phyloP scores from a whole-genome alignment of 345 rosid genomes.

The Ceriops zippeliana region DNA sequence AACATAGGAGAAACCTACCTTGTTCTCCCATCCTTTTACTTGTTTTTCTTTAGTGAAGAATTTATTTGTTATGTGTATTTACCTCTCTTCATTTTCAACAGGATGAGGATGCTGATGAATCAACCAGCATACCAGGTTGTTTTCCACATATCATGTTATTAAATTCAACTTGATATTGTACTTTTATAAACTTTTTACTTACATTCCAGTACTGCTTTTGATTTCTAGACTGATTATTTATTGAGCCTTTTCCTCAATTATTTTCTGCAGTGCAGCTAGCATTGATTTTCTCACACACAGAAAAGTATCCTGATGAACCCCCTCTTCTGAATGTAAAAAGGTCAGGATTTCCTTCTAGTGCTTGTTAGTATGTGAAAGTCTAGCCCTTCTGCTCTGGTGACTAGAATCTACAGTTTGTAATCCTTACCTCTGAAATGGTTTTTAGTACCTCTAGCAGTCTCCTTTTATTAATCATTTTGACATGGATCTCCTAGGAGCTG shows the following conservation, averaged over 20 bases:
- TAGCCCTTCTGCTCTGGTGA: background rate
- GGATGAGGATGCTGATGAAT: conserved; percentile 77
- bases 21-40: background rate
- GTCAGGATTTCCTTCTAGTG: conserved; percentile 32
- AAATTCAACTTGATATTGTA: conserved; percentile 1
- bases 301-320: conserved; percentile 82
- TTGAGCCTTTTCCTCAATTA: conserved; percentile 19
- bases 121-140: conserved; percentile 62
- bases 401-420: background rate
- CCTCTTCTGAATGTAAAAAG: conserved; percentile 80
- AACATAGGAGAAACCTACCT: background rate
- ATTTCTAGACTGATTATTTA: conserved; percentile 8
- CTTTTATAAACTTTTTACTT: background rate
- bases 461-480: too few species aligned
- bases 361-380: background rate
- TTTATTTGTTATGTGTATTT: conserved; percentile 5
- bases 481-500: too few species aligned
- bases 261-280: conserved; percentile 76
- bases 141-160: conserved; percentile 7
- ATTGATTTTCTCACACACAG: conserved; percentile 84
- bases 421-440: background rate
- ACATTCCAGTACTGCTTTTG: background rate
- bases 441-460: background rate
- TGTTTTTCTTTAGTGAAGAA: conserved; percentile 6
- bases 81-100: conserved; percentile 26